These are phyloP conservation scores for Debaryomyces psychrophilus DNA, from an alignment of 1,139 yeast genomes.

Conservation along the genomic window DNA sequence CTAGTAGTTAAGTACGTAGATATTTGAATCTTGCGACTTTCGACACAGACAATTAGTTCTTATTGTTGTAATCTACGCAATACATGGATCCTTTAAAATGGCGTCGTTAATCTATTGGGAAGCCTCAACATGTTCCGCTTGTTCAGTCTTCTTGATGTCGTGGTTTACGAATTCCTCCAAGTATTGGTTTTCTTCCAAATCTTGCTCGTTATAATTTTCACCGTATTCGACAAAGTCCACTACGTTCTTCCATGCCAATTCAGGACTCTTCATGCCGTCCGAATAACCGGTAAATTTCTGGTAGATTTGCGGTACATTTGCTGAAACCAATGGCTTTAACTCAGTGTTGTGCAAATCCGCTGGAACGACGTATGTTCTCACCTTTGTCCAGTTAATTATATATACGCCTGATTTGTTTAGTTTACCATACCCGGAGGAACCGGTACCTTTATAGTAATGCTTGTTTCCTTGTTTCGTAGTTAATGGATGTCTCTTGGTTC, in stretches of 20 bases:
- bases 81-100: neutral
- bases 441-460: conserved; percentile 91
- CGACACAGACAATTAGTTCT: neutral
- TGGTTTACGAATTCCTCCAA: conserved; percentile 51
- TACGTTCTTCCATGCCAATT: conserved; percentile 70
- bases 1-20: neutral
- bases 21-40: neutral
- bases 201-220: conserved; percentile 42
- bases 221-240: conserved; percentile 80
- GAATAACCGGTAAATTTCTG: conserved; percentile 71
- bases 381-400: conserved; percentile 79
- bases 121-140: neutral
- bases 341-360: conserved; percentile 42
- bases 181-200: conserved; percentile 41
- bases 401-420: conserved; percentile 76
- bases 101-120: neutral
- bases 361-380: conserved; percentile 90
- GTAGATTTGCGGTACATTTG: conserved; percentile 68
- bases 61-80: neutral
- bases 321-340: conserved; percentile 73
- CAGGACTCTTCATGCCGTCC: conserved; percentile 75
- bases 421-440: conserved; percentile 90
- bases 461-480: conserved; percentile 95
- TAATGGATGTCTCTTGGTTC: conserved; percentile 82
- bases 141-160: conserved; percentile 15